A percentile compares a stretch with the other conserved stretches of the same genome.
phyloP scores from a whole-genome alignment of 2,329 filamentous ascomycete genomes.

The Aspergillus flavus region DNA sequence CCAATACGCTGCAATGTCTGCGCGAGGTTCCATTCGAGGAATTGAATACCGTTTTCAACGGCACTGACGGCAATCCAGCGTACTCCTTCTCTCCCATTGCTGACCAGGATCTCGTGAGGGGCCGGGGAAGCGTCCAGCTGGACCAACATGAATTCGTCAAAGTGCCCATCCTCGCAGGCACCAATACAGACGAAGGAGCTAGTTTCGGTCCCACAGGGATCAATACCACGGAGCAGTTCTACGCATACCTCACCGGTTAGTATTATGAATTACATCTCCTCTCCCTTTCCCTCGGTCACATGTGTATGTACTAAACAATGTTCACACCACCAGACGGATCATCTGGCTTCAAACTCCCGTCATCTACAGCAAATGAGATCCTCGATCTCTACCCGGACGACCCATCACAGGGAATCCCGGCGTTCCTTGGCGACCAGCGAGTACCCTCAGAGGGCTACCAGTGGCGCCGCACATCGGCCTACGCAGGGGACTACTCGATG shows the following conservation, averaged over 20 bases:
- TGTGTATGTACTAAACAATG: not conserved
- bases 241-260: slow-evolving; percentile 40
- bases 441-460: slow-evolving; percentile 46
- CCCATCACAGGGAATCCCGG: slow-evolving; percentile 53
- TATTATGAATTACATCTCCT: not conserved
- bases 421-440: slow-evolving; percentile 38
- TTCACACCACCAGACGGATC: slow-evolving; percentile 26
- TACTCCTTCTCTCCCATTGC: slow-evolving; percentile 45
- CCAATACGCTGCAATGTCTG: slow-evolving; percentile 67
- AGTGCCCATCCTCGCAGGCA: slow-evolving; percentile 65
- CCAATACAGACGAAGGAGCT: slow-evolving; percentile 68
- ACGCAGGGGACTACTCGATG: slow-evolving; percentile 58
- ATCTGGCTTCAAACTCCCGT: slow-evolving; percentile 27
- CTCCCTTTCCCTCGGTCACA: not conserved
- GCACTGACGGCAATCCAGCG: slow-evolving; percentile 38
- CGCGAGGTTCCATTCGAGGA: slow-evolving; percentile 61
- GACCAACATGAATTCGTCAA: slow-evolving; percentile 62
- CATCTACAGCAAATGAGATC: slow-evolving; percentile 41
- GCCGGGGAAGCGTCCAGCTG: slow-evolving; percentile 58
- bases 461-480: slow-evolving; percentile 59
- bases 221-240: slow-evolving; percentile 58
- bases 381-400: slow-evolving; percentile 57
- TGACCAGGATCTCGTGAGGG: slow-evolving; percentile 60
- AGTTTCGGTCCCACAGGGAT: slow-evolving; percentile 57
- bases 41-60: slow-evolving; percentile 59